Base-by-base conservation (phyloP, 768 basidiomycete species). In the Tylopilus subfusipes region DNA sequence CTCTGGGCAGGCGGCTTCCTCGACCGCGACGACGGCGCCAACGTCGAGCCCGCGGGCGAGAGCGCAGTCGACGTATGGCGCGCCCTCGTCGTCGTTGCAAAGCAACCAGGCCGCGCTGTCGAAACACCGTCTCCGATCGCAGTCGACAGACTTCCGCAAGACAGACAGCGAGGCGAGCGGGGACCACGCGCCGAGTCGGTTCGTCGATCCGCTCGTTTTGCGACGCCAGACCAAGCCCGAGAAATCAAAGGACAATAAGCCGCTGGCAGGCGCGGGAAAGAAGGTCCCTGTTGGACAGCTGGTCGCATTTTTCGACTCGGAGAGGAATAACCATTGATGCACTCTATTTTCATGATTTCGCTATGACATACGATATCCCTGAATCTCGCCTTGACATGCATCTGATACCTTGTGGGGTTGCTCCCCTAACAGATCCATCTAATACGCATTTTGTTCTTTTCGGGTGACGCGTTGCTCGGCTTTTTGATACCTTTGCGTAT, bases 251-350 rank as follows among this genome's bases (percentile, higher is more conserved):
- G 72, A 75, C 36, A 79, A 74, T 11, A 75, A 72, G 61, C 72
- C 71, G 60, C 66, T 65, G 42, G 59, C 55, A 62, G 74, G 54
- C 45, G 48, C 63, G 4, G 77, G 73, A 40, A 82, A 76, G 50
- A 91, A 90, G 73, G 80, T 88, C 14, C 82, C 87, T 1, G 79
- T 93, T 39, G 86, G 84, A 11, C 81, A 92, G 63, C 70, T 93
- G 40, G 88, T 91, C 14, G 89, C 89, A n/a, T 93, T 88, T 70
- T 93, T 93, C 62, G 88, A 92, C 31, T 67, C 69, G 22, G 70
- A 72, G 46, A 66, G 50, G 57, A 18, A 34, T 40, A 38, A 54
- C 22, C 43, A 38, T 45, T 47, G 50, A 54, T 19, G 19, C 24
- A 19, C 9, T 38, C 3, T 36, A 8, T 16, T 53, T 19, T 31